Conservation (phyloP, 2,329 filamentous ascomycete genomes). For the Clonostachys rhizophaga region DNA sequence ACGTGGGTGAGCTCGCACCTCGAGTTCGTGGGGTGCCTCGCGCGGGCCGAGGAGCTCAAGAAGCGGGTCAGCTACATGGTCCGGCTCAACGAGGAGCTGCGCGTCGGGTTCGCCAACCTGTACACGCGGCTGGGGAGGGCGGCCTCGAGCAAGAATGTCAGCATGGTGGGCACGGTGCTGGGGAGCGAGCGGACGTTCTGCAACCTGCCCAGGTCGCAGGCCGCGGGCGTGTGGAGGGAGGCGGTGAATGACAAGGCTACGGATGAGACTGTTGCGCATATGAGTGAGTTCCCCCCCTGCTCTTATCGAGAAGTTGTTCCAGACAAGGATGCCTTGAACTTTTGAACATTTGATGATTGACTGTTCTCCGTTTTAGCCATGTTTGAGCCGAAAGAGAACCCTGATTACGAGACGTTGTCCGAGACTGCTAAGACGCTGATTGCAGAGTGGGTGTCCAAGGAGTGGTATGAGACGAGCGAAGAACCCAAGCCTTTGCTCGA, state of each 20-base stretch:
- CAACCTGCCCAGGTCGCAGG: slow-evolving; percentile 61
- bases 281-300: slow-evolving; percentile 39
- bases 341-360: slow-evolving; percentile 5
- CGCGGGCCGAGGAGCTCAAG: slow-evolving; percentile 76
- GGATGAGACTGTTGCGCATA: slow-evolving; percentile 81
- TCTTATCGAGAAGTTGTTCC: background rate
- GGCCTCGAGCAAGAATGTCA: slow-evolving; percentile 47
- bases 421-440: slow-evolving; percentile 62
- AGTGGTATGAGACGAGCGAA: slow-evolving; percentile 60
- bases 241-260: slow-evolving; percentile 73
- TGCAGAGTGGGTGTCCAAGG: slow-evolving; percentile 57
- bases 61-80: slow-evolving; percentile 66
- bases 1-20: slow-evolving; percentile 86
- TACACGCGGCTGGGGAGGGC: slow-evolving; percentile 79
- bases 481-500: slow-evolving; percentile 20
- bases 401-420: slow-evolving; percentile 65
- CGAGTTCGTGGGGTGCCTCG: slow-evolving; percentile 87
- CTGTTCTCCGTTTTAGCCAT: slow-evolving; percentile 42
- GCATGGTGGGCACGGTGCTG: slow-evolving; percentile 52
- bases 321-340: background rate
- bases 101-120: slow-evolving; percentile 77
- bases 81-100: slow-evolving; percentile 58
- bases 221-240: slow-evolving; percentile 57
- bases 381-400: slow-evolving; percentile 70
- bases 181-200: slow-evolving; percentile 83